Conservation (phyloP, 2,329 filamentous ascomycete species). For the Aureobasidium sp. region DNA sequence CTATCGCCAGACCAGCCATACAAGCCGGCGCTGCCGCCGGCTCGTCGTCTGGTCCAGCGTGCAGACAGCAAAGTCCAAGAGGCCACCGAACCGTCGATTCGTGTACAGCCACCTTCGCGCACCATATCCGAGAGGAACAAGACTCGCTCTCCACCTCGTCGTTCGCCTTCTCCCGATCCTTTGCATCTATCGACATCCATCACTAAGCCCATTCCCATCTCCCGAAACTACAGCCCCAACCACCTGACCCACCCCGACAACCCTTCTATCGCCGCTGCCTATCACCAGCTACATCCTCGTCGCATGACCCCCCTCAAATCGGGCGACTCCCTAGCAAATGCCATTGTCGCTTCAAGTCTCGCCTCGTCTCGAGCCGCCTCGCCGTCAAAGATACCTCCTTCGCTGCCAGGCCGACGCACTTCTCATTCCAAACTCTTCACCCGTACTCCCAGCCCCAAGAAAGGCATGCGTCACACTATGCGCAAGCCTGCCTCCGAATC, state of each 20-base stretch:
- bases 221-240: constrained; percentile 59
- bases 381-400: constrained; percentile 35
- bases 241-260: constrained; percentile 46
- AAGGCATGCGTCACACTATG: constrained; percentile 58
- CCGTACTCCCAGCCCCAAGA: constrained; percentile 40
- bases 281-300: constrained; percentile 28
- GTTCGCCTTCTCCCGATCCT: constrained; percentile 27
- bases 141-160: constrained; percentile 1
- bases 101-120: constrained; percentile 1
- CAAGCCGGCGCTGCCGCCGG: constrained; percentile 31
- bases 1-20: constrained; percentile 5
- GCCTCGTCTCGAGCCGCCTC: constrained; percentile 47
- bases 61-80: constrained; percentile 12
- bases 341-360: constrained; percentile 68
- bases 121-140: neutral
- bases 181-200: constrained; percentile 28
- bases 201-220: constrained; percentile 41
- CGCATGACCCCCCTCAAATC: constrained; percentile 44
- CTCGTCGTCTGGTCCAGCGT: constrained; percentile 25
- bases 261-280: constrained; percentile 28
- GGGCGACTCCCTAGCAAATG: constrained; percentile 61
- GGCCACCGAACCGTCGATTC: neutral
- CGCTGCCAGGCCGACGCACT: constrained; percentile 18
- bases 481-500: constrained; percentile 42
- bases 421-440: constrained; percentile 28